Conservation (phyloP, 2,329 filamentous ascomycete genomes). For the Cercospora sp. region DNA sequence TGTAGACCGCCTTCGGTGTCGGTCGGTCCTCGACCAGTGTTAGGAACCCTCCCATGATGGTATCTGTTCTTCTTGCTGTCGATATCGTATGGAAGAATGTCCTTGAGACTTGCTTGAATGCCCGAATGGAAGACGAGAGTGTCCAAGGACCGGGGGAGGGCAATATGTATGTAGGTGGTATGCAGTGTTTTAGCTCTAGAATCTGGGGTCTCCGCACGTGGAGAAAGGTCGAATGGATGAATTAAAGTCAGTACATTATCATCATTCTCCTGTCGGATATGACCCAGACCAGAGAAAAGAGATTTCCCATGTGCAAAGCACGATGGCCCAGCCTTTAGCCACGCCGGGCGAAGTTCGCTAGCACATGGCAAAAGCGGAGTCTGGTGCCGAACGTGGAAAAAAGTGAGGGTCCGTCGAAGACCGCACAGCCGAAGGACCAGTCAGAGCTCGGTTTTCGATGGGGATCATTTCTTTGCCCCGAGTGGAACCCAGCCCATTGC, state of each 20-base stretch:
- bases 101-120: background rate
- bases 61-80: background rate
- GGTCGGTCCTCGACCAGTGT: constrained; percentile 47
- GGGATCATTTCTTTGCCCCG: constrained; percentile 9
- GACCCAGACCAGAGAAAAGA: constrained; percentile 18
- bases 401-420: constrained; percentile 12
- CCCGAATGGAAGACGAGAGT: background rate
- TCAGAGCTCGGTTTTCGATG: background rate
- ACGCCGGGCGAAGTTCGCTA: constrained; percentile 7
- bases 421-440: constrained; percentile 1
- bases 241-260: constrained; percentile 16
- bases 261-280: background rate
- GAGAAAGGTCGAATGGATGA: constrained; percentile 18
- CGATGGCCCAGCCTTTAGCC: background rate
- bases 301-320: constrained; percentile 20
- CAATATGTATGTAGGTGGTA: constrained; percentile 6
- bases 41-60: constrained; percentile 40
- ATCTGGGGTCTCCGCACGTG: constrained; percentile 14
- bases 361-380: constrained; percentile 1
- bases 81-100: background rate
- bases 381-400: constrained; percentile 3
- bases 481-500: background rate
- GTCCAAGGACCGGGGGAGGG: constrained; percentile 5
- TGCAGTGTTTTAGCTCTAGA: constrained; percentile 6
- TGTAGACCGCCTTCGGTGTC: constrained; percentile 60